Base-by-base conservation (phyloP, 768 basidiomycete genomes). In the Stropharia rugosoannulata region DNA sequence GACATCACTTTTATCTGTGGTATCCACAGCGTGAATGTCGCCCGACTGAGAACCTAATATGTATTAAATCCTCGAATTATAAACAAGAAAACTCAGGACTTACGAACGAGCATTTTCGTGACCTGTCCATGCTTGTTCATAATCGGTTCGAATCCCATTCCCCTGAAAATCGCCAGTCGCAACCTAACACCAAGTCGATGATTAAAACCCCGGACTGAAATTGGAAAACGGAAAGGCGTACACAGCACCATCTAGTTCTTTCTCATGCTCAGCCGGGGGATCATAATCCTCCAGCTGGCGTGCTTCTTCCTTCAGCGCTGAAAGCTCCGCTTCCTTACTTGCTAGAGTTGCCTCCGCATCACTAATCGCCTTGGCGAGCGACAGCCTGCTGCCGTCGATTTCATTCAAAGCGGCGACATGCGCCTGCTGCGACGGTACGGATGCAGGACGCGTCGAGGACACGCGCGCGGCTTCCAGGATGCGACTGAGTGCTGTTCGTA, bases 341-440 rank as follows among this genome's bases (percentile, higher is more conserved):
- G 83, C 83, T 5, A 88, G 67, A 44, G 82, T 68, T 39, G 81
- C 78, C 70, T 93, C 89, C 1, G 80, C 76, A 59, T 91, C 89
- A 49, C 86, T 85, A 59, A 91, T 87, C 5, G 86, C 81, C 63
- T 93, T 93, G 19, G 79, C 84, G 13, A 90, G 76, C 13, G 86
- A 83, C 44, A 90, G 67, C 32, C 83, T 80, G 5, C 77, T 79
- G 38, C 67, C 75, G 57, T 92, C 89, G 1, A 90, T 78, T 49
- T 85, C 80, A 60, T 90, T 87, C 44, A 92, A 68, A 13, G 74
- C 75, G 4, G 79, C 72, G 1, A 78, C 74, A 62, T 92, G 88
- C 2, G 80, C 78, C 56, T 84, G 80, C 22, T 80, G 79, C 15
- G 88, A 86, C 10, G 86, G 85, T n/a, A 90, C 83, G 35, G 82